Base-by-base conservation (phyloP, 306 rosid genomes). In the Vicia sativa region DNA sequence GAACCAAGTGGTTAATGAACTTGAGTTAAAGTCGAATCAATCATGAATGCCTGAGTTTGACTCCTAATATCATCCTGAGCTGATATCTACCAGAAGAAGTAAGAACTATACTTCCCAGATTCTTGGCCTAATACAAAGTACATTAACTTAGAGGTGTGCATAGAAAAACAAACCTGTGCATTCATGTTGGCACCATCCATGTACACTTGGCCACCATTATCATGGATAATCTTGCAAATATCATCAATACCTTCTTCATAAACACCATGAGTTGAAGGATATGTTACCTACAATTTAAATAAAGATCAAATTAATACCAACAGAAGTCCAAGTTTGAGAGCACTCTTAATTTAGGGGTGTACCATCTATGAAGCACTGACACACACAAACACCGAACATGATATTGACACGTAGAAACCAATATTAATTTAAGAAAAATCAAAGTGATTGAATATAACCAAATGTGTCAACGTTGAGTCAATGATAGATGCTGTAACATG, bases 101-200 rank as follows among this genome's bases (percentile, higher is more conserved):
- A 23, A 63, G 16, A 64, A 23, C 42, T 55, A 15, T 29, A 10
- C 4, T 52, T 52, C 19, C 58, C 3, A 21, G 4, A 19, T 8
- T 52, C 57, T 50, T 12, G 45, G 28, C 38, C 57, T 29, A 52
- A 23, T 16, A 49, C 50, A 61, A 62, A 21, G 34, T 53, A 68
- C 55, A 46, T 42, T 48, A 59, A 68, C 26, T 34, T 59, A 56
- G 58, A 35, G 44, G 57, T 48, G 23, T 15, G 75, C 15, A 42
- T 39, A 56, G 25, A 50, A 68, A 67, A 78, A 67, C 81, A 73
- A 64, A 88, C 97, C 92, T 92, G 96, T 6, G 98, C 96, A 75
- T 92, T 92, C 98, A 92, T 92, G 87, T 95, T 95, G 59, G 99
- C 99, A 65, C 99, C 99, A 70, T 95, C 99, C 99, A 95, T 95